Evolutionary conservation across 1,284 basidiomycete species (phyloP).

Genomic region (Exsudoporus floridanus): DNA sequence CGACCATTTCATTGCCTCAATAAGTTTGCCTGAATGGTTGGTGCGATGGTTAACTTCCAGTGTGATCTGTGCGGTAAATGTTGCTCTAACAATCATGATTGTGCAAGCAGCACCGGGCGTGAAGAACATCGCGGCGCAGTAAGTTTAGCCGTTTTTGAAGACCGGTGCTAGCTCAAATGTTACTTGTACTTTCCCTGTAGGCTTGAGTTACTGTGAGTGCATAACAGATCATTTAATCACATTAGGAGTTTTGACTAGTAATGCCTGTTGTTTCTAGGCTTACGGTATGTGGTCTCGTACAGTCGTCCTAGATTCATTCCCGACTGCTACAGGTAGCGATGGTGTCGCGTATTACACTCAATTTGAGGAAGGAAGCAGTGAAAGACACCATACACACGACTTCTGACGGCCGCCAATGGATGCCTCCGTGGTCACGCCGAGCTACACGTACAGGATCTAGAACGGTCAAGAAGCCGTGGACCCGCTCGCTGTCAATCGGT

Average conservation of each 20-base stretch:
- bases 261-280: conserved; percentile 22
- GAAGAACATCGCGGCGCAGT: conserved; percentile 50
- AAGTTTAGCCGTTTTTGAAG: conserved; percentile 14
- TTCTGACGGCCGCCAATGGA: not conserved
- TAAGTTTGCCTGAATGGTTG: not conserved
- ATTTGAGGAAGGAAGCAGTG: conserved; percentile 32
- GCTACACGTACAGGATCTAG: not conserved
- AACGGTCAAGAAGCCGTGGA: not conserved
- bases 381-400: not conserved
- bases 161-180: not conserved
- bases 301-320: not conserved
- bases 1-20: not conserved
- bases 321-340: conserved; percentile 39
- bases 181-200: conserved; percentile 22
- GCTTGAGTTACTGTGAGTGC: conserved; percentile 46
- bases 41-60: conserved; percentile 24
- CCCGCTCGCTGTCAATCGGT: not conserved
- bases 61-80: conserved; percentile 45
- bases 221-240: not conserved
- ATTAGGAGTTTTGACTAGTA: not conserved
- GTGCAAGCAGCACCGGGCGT: conserved; percentile 36
- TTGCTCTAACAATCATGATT: conserved; percentile 49
- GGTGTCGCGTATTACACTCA: conserved; percentile 49
- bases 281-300: conserved; percentile 27
- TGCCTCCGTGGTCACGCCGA: not conserved